A percentile compares a stretch with the other conserved stretches of the same genome.
These are phyloP conservation scores for Piper longum DNA, from an alignment of 164 flowering plant genomes.

Conservation along the genomic window DNA sequence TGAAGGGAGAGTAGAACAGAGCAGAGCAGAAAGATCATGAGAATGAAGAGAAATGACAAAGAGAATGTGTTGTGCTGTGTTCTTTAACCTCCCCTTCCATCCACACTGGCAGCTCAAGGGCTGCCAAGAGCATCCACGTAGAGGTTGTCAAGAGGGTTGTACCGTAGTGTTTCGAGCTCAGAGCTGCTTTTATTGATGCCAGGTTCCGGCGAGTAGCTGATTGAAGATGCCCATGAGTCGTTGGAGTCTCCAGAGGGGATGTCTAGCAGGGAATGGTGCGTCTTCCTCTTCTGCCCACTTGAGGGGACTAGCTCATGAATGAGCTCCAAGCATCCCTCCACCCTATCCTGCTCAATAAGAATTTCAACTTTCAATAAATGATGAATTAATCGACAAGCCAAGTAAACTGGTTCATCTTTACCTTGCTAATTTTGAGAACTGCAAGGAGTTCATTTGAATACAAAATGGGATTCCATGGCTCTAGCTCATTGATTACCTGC, in stretches of 20 bases:
- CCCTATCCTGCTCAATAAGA: conserved; percentile 30
- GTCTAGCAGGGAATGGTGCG: conserved; percentile 48
- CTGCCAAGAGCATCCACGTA: conserved; percentile 18
- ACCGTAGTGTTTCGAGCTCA: conserved; percentile 26
- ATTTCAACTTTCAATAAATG: too few relatives aligned
- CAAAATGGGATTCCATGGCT: conserved; percentile 29
- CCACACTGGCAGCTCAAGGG: conserved; percentile 1
- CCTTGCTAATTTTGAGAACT: conserved; percentile 43
- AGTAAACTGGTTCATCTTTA: background rate
- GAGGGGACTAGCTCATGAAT: conserved; percentile 22
- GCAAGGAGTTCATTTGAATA: conserved; percentile 49
- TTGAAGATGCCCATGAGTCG: conserved; percentile 40
- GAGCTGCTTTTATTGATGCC: conserved; percentile 39
- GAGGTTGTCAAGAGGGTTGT: conserved; percentile 23
- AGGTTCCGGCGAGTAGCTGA: conserved; percentile 39
- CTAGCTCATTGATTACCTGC: conserved; percentile 43
- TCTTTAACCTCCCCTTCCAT: background rate
- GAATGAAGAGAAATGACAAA: background rate
- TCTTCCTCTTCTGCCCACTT: conserved; percentile 32
- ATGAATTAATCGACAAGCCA: background rate
- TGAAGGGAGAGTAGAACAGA: background rate
- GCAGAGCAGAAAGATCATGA: background rate
- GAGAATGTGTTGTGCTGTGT: background rate
- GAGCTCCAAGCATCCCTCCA: conserved; percentile 43
- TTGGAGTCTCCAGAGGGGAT: conserved; percentile 39